phyloP scores from a whole-genome alignment of 176 grass and related monocot species.

The Musa acuminata region DNA sequence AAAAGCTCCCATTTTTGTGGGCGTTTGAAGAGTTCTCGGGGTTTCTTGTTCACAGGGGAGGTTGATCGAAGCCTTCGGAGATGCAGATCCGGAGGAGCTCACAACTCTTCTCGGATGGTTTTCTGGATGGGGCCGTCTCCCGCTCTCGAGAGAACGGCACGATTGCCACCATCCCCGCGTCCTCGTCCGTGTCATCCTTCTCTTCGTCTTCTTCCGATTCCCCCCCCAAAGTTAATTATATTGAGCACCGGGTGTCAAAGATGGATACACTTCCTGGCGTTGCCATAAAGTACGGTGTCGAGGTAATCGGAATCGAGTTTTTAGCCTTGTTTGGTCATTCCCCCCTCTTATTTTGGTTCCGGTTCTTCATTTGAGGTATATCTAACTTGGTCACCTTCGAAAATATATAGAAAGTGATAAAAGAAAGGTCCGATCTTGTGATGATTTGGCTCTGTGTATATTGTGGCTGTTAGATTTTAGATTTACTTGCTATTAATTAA shows the following conservation, averaged over 20 bases:
- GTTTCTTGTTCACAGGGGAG: background rate
- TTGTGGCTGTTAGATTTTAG: background rate
- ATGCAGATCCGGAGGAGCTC: background rate
- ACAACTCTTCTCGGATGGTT: background rate
- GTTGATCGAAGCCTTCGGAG: background rate
- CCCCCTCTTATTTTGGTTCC: too few relatives aligned
- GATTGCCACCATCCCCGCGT: background rate
- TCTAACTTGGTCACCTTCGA: background rate
- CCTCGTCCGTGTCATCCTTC: conserved; percentile 1
- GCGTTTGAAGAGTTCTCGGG: background rate
- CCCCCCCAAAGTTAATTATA: background rate
- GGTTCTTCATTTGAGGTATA: background rate
- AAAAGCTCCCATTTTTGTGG: background rate
- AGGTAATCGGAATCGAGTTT: conserved; percentile 4
- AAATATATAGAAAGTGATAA: background rate
- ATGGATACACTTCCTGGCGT: conserved; percentile 23
- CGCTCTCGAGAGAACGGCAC: background rate
- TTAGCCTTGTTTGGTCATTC: background rate
- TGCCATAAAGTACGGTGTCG: conserved; percentile 22
- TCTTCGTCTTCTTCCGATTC: conserved; percentile 5
- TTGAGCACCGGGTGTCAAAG: conserved; percentile 17
- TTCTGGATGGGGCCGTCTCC: background rate
- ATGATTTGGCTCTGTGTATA: background rate
- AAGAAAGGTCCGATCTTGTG: background rate
- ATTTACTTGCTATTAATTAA: background rate